A percentile compares a stretch with the other conserved stretches of the same genome.
Evolutionary conservation across 768 basidiomycete species (phyloP).

Genomic region (Amanita inopinata): DNA sequence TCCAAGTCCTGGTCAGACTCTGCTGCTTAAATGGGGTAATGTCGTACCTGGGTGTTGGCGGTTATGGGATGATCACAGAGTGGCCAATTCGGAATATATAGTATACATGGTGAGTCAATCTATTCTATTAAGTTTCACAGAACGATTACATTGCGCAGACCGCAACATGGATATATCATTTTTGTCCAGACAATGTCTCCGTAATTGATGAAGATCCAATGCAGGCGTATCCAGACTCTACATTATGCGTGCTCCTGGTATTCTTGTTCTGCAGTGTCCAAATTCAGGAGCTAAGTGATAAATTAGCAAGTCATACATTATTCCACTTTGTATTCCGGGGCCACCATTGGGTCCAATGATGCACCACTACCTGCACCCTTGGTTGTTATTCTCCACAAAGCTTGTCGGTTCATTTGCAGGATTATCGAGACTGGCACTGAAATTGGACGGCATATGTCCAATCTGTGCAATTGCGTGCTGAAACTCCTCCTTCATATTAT

Average conservation of each 20-base stretch:
- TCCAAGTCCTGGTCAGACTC: slow-evolving; percentile 33
- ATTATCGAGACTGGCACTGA: slow-evolving; percentile 8
- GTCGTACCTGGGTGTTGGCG: slow-evolving; percentile 58
- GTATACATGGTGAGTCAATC: slow-evolving; percentile 1
- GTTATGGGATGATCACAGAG: slow-evolving; percentile 39
- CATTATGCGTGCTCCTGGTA: slow-evolving; percentile 3
- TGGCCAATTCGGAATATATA: slow-evolving; percentile 5
- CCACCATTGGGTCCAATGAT: slow-evolving; percentile 1
- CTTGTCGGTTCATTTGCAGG: slow-evolving; percentile 20
- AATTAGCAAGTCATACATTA: slow-evolving; percentile 22
- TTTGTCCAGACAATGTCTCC: background rate
- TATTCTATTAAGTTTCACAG: background rate
- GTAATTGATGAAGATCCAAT: background rate
- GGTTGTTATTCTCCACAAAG: slow-evolving; percentile 18
- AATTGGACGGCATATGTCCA: slow-evolving; percentile 13
- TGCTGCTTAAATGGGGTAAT: slow-evolving; percentile 51
- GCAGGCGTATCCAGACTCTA: background rate
- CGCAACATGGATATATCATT: slow-evolving; percentile 1
- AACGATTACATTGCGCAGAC: background rate
- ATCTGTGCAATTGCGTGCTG: slow-evolving; percentile 20
- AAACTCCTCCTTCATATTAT: slow-evolving; percentile 20
- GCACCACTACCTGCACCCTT: slow-evolving; percentile 10
- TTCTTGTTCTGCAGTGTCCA: too few species aligned
- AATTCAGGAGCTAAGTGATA: too few species aligned
- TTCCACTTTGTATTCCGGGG: slow-evolving; percentile 11